Percentiles rank a stretch among this genome's conserved stretches.
Conservation (phyloP, 257 asterid species). For the Sherardia arvensis region DNA sequence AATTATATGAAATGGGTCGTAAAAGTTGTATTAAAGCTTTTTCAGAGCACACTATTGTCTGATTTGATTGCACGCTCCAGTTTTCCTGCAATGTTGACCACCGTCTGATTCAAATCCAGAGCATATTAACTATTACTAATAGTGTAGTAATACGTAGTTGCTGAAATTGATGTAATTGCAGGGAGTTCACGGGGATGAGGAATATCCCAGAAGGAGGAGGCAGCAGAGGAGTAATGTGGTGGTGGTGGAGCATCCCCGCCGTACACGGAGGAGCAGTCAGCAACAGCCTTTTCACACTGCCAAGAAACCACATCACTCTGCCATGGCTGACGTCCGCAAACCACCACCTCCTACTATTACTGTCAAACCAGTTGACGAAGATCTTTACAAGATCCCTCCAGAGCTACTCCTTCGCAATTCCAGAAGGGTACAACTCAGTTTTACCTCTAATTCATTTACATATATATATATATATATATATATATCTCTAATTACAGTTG, state of each 20-base stretch:
- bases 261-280: constrained; percentile 5
- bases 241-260: constrained; percentile 9
- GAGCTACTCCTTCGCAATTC: constrained; percentile 50
- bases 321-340: too few species aligned
- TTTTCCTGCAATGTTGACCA: not conserved
- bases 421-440: constrained; percentile 39
- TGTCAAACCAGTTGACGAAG: constrained; percentile 84
- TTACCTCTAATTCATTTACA: not conserved
- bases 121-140: not conserved
- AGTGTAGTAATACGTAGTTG: too few species aligned
- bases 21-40: not conserved
- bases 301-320: not conserved
- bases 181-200: not conserved
- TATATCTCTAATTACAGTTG: not conserved
- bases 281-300: constrained; percentile 9
- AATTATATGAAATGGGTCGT: too few species aligned
- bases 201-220: not conserved
- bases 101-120: not conserved
- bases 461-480: too few species aligned
- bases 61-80: not conserved
- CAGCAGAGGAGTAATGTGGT: constrained; percentile 13
- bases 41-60: not conserved
- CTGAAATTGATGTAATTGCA: not conserved
- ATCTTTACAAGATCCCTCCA: constrained; percentile 79
- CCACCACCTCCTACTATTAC: too few species aligned